Percentiles rank a stretch among this genome's conserved stretches.
Evolutionary conservation across 2,329 filamentous ascomycete species (phyloP).

Genomic region (Alternaria alternata): DNA sequence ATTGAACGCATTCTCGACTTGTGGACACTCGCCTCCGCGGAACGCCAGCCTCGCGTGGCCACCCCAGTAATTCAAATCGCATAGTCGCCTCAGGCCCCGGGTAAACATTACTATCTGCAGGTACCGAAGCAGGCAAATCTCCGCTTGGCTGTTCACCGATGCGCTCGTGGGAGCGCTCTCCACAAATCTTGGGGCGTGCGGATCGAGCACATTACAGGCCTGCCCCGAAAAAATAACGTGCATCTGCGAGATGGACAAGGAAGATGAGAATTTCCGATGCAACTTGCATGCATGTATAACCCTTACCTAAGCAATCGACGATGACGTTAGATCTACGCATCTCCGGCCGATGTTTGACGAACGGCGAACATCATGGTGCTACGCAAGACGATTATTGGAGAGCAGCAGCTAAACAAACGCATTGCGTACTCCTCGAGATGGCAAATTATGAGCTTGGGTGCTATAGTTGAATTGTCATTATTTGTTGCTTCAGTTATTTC

Average conservation of each 20-base stretch:
- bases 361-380: constrained; percentile 5
- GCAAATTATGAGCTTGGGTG: background rate
- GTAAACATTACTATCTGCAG: constrained; percentile 7
- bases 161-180: constrained; percentile 1
- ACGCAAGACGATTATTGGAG: constrained; percentile 8
- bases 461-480: background rate
- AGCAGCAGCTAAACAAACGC: background rate
- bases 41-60: constrained; percentile 9
- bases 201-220: background rate
- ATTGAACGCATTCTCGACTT: constrained; percentile 13
- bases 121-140: constrained; percentile 13
- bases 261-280: constrained; percentile 1
- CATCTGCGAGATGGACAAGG: background rate
- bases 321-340: constrained; percentile 14
- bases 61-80: constrained; percentile 3
- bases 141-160: constrained; percentile 11
- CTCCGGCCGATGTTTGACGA: constrained; percentile 7
- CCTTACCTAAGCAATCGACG: constrained; percentile 7
- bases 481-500: constrained; percentile 42
- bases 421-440: background rate
- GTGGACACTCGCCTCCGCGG: constrained; percentile 19
- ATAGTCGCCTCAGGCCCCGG: background rate
- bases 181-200: background rate
- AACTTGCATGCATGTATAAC: background rate
- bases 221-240: constrained; percentile 6